A percentile compares a stretch with the other conserved stretches of the same genome.
phyloP scores from a whole-genome alignment of 768 basidiomycete species.

The Tulasnella sp. region DNA sequence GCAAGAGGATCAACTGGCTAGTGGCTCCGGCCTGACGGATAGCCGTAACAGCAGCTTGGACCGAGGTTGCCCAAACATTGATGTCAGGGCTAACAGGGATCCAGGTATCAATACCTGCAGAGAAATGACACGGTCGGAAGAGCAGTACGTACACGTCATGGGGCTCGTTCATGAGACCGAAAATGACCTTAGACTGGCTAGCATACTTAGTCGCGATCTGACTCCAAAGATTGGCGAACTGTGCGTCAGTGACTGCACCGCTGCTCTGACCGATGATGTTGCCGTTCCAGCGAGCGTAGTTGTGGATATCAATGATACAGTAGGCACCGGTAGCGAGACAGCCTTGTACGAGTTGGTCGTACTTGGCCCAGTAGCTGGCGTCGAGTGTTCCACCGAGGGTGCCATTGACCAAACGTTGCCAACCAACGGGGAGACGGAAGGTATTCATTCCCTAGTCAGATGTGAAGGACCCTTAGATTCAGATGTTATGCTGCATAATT shows the following conservation, averaged over 20 bases:
- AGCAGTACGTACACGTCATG: constrained; percentile 32
- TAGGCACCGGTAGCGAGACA: constrained; percentile 39
- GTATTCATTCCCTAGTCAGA: constrained; percentile 31
- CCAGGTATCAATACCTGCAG: neutral
- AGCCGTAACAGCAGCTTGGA: constrained; percentile 51
- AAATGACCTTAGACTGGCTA: constrained; percentile 24
- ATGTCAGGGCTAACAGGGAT: constrained; percentile 27
- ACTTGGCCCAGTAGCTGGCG: constrained; percentile 35
- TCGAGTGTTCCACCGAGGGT: constrained; percentile 32
- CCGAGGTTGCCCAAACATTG: constrained; percentile 36
- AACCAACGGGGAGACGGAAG: constrained; percentile 50
- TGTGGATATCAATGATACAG: constrained; percentile 41
- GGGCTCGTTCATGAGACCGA: constrained; percentile 47
- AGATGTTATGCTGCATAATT: neutral
- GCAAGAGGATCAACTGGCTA: constrained; percentile 44
- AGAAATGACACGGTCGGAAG: neutral
- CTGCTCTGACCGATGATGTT: constrained; percentile 42
- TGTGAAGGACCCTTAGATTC: neutral
- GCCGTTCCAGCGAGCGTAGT: constrained; percentile 39
- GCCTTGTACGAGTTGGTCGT: constrained; percentile 42
- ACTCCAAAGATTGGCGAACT: constrained; percentile 44
- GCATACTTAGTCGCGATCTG: constrained; percentile 41
- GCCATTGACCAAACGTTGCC: constrained; percentile 32
- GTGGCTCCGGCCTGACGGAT: constrained; percentile 48
- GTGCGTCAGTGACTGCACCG: constrained; percentile 44